phyloP scores from a whole-genome alignment of 2,329 filamentous ascomycete genomes.

The Piedraia hortae region DNA sequence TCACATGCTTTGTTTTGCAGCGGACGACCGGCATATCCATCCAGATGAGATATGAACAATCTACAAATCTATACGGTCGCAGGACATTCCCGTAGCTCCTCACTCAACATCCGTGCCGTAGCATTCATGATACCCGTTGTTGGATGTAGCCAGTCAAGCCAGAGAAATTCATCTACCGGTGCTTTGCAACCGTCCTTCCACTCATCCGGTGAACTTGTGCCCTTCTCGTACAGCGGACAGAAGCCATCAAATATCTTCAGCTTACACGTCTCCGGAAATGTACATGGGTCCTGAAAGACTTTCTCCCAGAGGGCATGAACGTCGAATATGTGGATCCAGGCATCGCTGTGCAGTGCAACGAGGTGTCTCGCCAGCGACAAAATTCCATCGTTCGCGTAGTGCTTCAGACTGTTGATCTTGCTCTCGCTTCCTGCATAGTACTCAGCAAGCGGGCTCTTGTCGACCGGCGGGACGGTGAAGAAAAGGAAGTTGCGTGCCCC shows the following conservation, averaged over 20 bases:
- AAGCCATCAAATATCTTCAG: conserved; percentile 29
- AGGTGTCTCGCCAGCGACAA: conserved; percentile 17
- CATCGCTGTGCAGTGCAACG: conserved; percentile 13
- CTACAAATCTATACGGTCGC: no score
- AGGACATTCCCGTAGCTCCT: conserved; percentile 6
- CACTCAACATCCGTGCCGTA: conserved; percentile 23
- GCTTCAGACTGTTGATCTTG: conserved; percentile 13
- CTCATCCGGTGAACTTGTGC: conserved; percentile 14
- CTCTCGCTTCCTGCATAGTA: conserved; percentile 10
- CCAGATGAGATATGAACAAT: no score
- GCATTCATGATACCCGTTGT: conserved; percentile 34
- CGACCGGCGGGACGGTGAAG: conserved; percentile 21
- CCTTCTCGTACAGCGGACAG: conserved; percentile 26
- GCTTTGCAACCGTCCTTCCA: conserved; percentile 22
- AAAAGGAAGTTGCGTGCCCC: conserved; percentile 25
- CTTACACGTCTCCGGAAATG: conserved; percentile 22
- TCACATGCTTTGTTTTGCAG: no score
- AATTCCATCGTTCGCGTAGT: conserved; percentile 24
- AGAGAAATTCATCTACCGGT: conserved; percentile 34
- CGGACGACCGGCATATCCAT: no score
- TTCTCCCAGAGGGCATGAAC: conserved; percentile 23
- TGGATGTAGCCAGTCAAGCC: conserved; percentile 36
- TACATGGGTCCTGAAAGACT: conserved; percentile 25
- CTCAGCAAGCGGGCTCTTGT: conserved; percentile 11
- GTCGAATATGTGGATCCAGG: conserved; percentile 27